Conservation (phyloP, 2,329 filamentous ascomycete species). For the Penicillium crustosum region DNA sequence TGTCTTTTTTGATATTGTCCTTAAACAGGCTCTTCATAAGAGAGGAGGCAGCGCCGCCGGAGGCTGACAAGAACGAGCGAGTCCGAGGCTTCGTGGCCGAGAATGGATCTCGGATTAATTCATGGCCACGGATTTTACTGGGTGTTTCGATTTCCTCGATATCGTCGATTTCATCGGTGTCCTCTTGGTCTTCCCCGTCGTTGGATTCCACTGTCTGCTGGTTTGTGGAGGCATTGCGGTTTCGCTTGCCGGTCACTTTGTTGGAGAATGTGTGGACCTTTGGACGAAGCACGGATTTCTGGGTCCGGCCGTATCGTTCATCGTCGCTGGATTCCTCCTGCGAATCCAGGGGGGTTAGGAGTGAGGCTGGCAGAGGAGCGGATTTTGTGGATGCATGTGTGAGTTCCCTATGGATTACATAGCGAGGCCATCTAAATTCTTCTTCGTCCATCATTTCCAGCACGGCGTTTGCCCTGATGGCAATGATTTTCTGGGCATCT, state of each 20-base stretch:
- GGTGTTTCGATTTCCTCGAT: conserved; percentile 26
- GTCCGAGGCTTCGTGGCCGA: conserved; percentile 17
- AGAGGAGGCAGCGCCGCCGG: conserved; percentile 16
- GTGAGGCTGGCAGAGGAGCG: conserved; percentile 27
- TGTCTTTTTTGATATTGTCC: conserved; percentile 8
- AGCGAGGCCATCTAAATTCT: conserved; percentile 44
- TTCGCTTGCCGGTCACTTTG: conserved; percentile 45
- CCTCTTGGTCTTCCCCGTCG: conserved; percentile 28
- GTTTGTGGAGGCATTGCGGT: conserved; percentile 31
- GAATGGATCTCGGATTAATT: conserved; percentile 26
- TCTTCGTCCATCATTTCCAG: conserved; percentile 41
- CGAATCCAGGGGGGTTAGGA: conserved; percentile 38
- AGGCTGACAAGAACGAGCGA: conserved; percentile 13
- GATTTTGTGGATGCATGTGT: conserved; percentile 34
- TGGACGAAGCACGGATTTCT: conserved; percentile 48
- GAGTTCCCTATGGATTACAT: conserved; percentile 44
- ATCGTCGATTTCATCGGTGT: conserved; percentile 17
- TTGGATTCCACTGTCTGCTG: conserved; percentile 27
- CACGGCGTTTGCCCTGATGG: conserved; percentile 33
- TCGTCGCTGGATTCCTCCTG: conserved; percentile 37
- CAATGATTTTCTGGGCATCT: conserved; percentile 39
- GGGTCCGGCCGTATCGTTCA: conserved; percentile 35
- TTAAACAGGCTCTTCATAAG: conserved; percentile 23
- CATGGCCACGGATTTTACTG: conserved; percentile 25
- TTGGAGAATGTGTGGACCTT: conserved; percentile 41